A percentile compares a stretch with the other conserved stretches of the same genome.
phyloP scores from a whole-genome alignment of 768 basidiomycete species.

The Collybia nuda region DNA sequence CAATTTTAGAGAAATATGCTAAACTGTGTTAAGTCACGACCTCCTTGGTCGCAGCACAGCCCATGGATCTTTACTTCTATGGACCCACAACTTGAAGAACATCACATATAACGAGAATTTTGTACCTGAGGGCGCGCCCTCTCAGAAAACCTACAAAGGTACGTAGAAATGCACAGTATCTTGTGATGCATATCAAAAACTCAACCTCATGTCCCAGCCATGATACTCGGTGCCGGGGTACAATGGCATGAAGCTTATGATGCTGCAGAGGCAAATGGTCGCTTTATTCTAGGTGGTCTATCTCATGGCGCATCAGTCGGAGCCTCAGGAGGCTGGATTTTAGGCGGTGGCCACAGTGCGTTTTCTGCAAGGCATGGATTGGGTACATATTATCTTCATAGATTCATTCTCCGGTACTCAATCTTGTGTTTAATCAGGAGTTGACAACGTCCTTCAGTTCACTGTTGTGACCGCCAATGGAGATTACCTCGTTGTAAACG shows the following conservation, averaged over 20 bases:
- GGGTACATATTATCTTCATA: conserved; percentile 20
- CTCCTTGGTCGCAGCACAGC: conserved; percentile 44
- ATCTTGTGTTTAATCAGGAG: conserved; percentile 24
- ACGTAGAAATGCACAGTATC: not conserved
- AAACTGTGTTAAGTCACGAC: conserved; percentile 33
- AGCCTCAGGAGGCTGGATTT: conserved; percentile 40
- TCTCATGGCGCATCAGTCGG: conserved; percentile 35
- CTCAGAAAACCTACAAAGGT: conserved; percentile 16
- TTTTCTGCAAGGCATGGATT: conserved; percentile 34
- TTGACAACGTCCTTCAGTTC: conserved; percentile 48
- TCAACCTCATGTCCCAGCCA: conserved; percentile 4
- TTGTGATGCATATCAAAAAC: not conserved
- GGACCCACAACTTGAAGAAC: conserved; percentile 36
- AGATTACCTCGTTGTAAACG: conserved; percentile 36
- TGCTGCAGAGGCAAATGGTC: conserved; percentile 24
- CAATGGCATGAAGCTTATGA: conserved; percentile 36
- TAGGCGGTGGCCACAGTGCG: conserved; percentile 40
- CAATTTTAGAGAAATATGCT: conserved; percentile 9
- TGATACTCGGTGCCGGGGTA: conserved; percentile 31
- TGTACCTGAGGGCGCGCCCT: conserved; percentile 31
- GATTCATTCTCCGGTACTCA: not conserved
- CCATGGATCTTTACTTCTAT: conserved; percentile 36
- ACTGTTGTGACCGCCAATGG: conserved; percentile 43
- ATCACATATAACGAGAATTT: conserved; percentile 26
- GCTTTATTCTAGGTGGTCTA: conserved; percentile 37